Base-by-base conservation (phyloP, 805 yeast genomes). In the Myxozyma neglecta region DNA sequence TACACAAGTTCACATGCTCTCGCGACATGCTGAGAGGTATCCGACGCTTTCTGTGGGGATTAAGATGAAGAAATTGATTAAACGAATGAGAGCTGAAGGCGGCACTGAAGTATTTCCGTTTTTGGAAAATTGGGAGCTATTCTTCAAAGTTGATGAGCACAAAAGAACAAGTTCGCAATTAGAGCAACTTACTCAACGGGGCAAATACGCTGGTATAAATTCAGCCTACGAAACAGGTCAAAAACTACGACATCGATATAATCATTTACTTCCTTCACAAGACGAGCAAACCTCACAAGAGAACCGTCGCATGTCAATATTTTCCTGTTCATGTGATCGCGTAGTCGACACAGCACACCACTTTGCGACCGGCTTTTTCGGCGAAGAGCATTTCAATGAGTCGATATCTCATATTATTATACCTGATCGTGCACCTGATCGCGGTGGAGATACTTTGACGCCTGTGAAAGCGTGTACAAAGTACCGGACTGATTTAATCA, bases 371-470 rank as follows among this genome's bases (percentile, higher is more conserved):
- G 68, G 68, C 3, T 65, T 65, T 32, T 63, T 60, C 43, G 62
- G 61, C 16, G 16, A 51, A 14, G 51, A 51, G 34, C 29, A 14
- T 13, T 39, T 50, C 40, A 11, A 44, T 20, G 32, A 35, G 13
- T 34, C 43, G 3, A 45, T 52, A 40, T n/a, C 50, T 14, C 62
- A 65, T 34, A 65, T 64, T 29, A 45, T 64, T 10, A 43, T 64
- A 34, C 60, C 62, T 9, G 68, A 65, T 18, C 8, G 36, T 13
- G 68, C 52, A 7, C 57, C 57, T 6, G 45, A 40, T 10, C 49
- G 63, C 16, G 68, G 68, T 6, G 68, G 51, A 7, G 66, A 64
- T 44, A 64, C 67, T n/a, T 54, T 64, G 35, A 64, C 68, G 34
- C 67, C 68, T 4, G 68, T 45, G 34, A 63, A 63, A 36, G 56